A percentile compares a stretch with the other conserved stretches of the same genome.
Evolutionary conservation across 106 monocot species (phyloP).

Genomic region (Allium cepa): DNA sequence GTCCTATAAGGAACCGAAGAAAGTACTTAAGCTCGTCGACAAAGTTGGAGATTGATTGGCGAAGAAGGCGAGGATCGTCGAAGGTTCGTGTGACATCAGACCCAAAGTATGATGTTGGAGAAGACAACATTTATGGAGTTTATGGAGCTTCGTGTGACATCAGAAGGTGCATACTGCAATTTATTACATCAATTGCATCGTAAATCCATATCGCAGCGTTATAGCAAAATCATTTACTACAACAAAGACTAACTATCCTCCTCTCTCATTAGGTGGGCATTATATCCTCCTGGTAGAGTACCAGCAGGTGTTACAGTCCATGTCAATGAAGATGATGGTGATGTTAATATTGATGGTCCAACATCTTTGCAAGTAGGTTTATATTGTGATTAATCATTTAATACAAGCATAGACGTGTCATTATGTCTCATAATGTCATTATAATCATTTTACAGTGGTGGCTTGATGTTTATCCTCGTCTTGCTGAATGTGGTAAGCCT

Average conservation of each 20-base stretch:
- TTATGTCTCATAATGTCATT: not conserved
- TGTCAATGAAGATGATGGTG: conserved; percentile 98
- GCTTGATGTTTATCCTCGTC: conserved; percentile 95
- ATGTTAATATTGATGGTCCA: conserved; percentile 81
- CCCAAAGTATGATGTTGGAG: too few species aligned
- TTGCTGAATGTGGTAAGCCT: conserved; percentile 85
- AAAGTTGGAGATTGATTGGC: too few species aligned
- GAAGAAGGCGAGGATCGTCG: too few species aligned
- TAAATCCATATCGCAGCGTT: too few species aligned
- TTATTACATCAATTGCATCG: too few species aligned
- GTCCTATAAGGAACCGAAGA: too few species aligned
- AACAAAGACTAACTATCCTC: not conserved
- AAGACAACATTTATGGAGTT: too few species aligned
- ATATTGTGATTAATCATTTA: not conserved
- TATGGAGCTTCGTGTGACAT: too few species aligned
- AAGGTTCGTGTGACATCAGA: too few species aligned
- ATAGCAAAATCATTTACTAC: not conserved
- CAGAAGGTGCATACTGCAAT: conserved; percentile 23
- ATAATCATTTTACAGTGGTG: conserved; percentile 71
- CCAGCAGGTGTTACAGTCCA: conserved; percentile 94
- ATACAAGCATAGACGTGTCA: not conserved
- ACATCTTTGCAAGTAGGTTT: conserved; percentile 84
- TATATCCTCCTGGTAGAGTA: conserved; percentile 95
- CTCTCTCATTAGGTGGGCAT: conserved; percentile 73
- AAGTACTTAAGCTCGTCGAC: too few species aligned